These are phyloP conservation scores for Fusarium musae DNA, from an alignment of 2,329 filamentous ascomycete species.

Conservation along the genomic window DNA sequence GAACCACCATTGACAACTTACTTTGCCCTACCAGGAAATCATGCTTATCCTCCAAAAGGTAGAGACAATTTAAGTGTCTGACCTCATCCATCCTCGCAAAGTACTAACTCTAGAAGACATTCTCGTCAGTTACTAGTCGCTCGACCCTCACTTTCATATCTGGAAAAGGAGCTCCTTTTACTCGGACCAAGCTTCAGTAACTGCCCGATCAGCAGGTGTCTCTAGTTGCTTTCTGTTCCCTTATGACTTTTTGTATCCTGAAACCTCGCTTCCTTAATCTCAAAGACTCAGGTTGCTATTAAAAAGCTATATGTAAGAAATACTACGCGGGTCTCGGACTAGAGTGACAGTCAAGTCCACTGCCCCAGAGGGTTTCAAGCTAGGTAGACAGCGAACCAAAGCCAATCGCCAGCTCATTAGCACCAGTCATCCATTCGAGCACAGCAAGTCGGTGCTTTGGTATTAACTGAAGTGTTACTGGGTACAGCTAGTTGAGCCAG, in stretches of 20 bases:
- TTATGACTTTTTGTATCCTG: neutral
- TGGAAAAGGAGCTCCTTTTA: neutral
- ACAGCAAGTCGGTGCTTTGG: accelerated
- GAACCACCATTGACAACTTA: neutral
- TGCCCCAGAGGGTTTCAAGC: neutral
- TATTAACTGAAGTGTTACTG: neutral
- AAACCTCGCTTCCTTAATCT: neutral
- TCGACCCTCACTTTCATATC: neutral
- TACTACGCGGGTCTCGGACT: neutral
- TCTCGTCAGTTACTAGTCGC: no score
- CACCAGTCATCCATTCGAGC: neutral
- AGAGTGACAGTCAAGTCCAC: neutral
- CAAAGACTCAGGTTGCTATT: neutral
- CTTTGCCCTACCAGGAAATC: no score
- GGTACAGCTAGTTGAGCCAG: accelerated
- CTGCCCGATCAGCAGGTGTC: neutral
- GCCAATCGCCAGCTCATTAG: no score
- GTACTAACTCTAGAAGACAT: neutral
- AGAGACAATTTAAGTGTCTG: neutral
- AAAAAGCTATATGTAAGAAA: no score
- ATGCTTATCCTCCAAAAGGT: neutral
- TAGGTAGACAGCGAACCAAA: neutral
- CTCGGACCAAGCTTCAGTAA: neutral
- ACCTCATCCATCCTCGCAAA: accelerated
- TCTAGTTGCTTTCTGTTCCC: neutral